A percentile compares a stretch with the other conserved stretches of the same genome.
These are phyloP conservation scores for Bruguiera hainesii DNA, from an alignment of 441 rosid genomes.

Conservation along the genomic window DNA sequence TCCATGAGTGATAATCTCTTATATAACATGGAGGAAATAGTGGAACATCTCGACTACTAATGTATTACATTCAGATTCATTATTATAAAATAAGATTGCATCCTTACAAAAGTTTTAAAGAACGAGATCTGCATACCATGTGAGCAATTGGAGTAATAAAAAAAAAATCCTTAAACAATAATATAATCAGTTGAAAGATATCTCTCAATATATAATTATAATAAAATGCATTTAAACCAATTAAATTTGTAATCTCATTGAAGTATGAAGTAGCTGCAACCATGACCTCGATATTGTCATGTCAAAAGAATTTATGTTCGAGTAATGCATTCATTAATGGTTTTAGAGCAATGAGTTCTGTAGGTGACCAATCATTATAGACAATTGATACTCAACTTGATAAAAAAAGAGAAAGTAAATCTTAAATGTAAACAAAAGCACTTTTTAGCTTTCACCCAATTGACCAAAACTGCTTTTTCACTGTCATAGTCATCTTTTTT, in stretches of 20 bases:
- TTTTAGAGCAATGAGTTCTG: conserved; percentile 52
- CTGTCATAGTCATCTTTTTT: conserved; percentile 49
- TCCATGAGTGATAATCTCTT: conserved; percentile 72
- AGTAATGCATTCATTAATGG: conserved; percentile 71
- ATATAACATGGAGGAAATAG: conserved; percentile 21
- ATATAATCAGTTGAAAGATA: conserved; percentile 41
- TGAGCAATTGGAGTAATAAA: conserved; percentile 59
- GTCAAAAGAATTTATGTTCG: conserved; percentile 54
- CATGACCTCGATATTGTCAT: conserved; percentile 66
- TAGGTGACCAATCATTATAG: conserved; percentile 88
- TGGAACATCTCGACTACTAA: conserved; percentile 86
- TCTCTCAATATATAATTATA: conserved; percentile 75
- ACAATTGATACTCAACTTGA: conserved; percentile 53
- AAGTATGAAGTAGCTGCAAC: conserved; percentile 90
- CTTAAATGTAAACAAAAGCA: conserved; percentile 58
- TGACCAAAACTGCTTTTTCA: conserved; percentile 61
- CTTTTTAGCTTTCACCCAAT: conserved; percentile 61
- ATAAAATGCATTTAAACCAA: conserved; percentile 94
- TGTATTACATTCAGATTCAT: conserved; percentile 89
- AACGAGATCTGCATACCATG: conserved; percentile 64
- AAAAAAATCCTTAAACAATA: conserved; percentile 66
- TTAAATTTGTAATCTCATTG: conserved; percentile 93
- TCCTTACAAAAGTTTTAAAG: conserved; percentile 90
- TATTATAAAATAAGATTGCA: conserved; percentile 93
- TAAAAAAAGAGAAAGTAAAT: conserved; percentile 77